phyloP scores from a whole-genome alignment of 441 rosid genomes.

The Raphanus hybrid region DNA sequence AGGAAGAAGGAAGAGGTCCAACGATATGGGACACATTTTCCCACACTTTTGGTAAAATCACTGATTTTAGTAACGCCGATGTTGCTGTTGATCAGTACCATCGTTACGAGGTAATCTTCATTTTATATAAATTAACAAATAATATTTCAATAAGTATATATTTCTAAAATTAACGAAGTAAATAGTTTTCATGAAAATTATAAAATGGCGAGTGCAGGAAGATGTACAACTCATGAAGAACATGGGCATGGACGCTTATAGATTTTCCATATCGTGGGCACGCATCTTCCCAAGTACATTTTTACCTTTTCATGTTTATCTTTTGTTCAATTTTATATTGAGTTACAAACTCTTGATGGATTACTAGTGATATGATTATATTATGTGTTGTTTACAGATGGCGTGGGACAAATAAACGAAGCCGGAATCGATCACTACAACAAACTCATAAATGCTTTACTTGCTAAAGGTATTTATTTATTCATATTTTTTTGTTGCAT shows the following conservation, averaged over 20 bases:
- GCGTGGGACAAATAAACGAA: slow-evolving; percentile 76
- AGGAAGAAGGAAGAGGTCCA: slow-evolving; percentile 83
- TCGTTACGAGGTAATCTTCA: slow-evolving; percentile 58
- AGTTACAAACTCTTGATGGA: not conserved
- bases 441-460: slow-evolving; percentile 64
- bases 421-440: slow-evolving; percentile 77
- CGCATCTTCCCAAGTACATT: slow-evolving; percentile 68
- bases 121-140: not conserved
- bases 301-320: not conserved
- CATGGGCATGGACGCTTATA: slow-evolving; percentile 77
- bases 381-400: slow-evolving; percentile 51
- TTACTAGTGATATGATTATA: not conserved
- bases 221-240: slow-evolving; percentile 77
- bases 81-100: slow-evolving; percentile 93
- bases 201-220: slow-evolving; percentile 47
- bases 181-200: not conserved
- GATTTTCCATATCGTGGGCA: slow-evolving; percentile 76
- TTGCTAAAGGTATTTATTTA: slow-evolving; percentile 55
- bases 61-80: slow-evolving; percentile 82
- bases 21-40: slow-evolving; percentile 90
- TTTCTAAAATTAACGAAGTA: not conserved
- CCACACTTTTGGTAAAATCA: slow-evolving; percentile 72
- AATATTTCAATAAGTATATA: not conserved
- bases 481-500: not conserved
- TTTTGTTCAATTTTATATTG: not conserved